Base-by-base conservation (phyloP, 495 filamentous ascomycete genomes). In the Amphirosellinia nigrospora region DNA sequence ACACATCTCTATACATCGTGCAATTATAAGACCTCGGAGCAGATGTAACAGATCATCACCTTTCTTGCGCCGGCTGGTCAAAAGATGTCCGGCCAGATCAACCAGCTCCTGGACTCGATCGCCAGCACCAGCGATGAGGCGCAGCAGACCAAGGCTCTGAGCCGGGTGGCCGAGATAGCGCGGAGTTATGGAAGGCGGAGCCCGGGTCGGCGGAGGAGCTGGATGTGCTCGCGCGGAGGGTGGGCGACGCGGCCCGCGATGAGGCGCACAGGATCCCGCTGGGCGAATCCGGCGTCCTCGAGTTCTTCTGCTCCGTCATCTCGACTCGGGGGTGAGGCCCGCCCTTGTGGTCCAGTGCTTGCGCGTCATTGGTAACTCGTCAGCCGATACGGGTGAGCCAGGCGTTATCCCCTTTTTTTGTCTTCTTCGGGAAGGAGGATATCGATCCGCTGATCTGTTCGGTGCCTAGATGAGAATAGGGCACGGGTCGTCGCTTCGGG, bases 351-450 rank as follows among this genome's bases (percentile, higher is more conserved):
- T 81, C 26, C 89, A 92, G 71, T 83, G 86, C 34, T 80, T 96
- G 38, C 88, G 92, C 19, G 71, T 95, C 30, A 82, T 94, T 73
- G 93, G 91, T 3, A 95, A 95, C 78, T 89, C 88, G n/a, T 94
- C 92, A 78, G 92, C 92, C 53, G 93, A 95, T 75, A 90, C 88
- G 65, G 88, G 92, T 92, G 80, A 74, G 83, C 73, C 34, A 39
- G 56, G 26, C 46, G 19, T 16, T n/a, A n/a, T n/a, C n/a, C n/a
- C n/a, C n/a, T n/a, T n/a, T n/a, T n/a, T n/a, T n/a, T n/a, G n/a
- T n/a, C n/a, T n/a, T n/a, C n/a, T n/a, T n/a, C n/a, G n/a, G n/a
- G n/a, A n/a, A n/a, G n/a, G n/a, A n/a, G n/a, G n/a, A n/a, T n/a
- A 46, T 55, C 68, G 46, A 66, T 19, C 19, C 4, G 46, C 28